Evolutionary conservation across 2,329 filamentous ascomycete genomes (phyloP), one percentile per base, ranked within the genome.

Genomic region (Onygenales sp.): DNA sequence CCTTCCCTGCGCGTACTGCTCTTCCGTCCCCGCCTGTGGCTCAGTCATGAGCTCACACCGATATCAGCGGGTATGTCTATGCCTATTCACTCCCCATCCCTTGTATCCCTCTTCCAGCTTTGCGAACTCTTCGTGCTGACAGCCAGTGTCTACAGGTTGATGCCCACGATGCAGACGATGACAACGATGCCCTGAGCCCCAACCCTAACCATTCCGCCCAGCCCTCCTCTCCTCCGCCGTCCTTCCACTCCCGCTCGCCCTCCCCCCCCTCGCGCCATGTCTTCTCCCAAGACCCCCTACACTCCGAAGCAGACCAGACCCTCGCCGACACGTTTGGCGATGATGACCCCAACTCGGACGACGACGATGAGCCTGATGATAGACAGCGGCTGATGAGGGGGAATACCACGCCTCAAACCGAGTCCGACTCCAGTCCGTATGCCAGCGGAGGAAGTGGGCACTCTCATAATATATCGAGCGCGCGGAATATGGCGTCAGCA

Each of bases 241-340:
- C 92, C 1, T 97, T 96, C 71, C 88, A 84, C 68, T 96, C 91
- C 46, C 83, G 87, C 66, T 78, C 86, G 34, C 89, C 89, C 1
- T 91, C 87, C 37, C 80, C 78, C 34, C 69, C 75, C 17, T 74
- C 76, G 45, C 72, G 74, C 56, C 77, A 14, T 39, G 11, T 75
- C 52, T 72, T 72, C 69, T 74, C 77, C 50, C 69, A 77, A 55
- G 76, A 80, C 59, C 74, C 76, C 40, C 69, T 74, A 53, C 65
- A 69, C 52, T 73, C 70, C 60, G 75, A 81, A 54, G 86, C 89
- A 56, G 84, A 95, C 63, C 79, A 86, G 57, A 85, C 88, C n/a
- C 80, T 98, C 11, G 88, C 88, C 61, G 92, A 97, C 67, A 90
- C 93, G 0, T 98, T 98, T 69, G 92, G 89, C 66, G 83, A 86